Conservation (phyloP, 176 grass and related monocot species). For the Rhynchospora tenuis region DNA sequence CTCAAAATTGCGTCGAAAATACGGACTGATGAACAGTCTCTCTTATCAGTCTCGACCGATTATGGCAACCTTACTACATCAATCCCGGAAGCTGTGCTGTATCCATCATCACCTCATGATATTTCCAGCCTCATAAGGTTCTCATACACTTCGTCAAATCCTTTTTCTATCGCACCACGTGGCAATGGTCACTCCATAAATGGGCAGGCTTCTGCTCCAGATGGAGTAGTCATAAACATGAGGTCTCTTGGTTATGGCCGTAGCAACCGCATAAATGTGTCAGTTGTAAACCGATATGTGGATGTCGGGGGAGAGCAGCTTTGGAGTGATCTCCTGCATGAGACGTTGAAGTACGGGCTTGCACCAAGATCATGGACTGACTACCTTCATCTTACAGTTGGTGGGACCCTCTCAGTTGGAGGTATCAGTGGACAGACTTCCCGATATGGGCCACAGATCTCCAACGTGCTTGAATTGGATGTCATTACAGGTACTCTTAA, state of each 20-base stretch:
- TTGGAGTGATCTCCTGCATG: conserved; percentile 70
- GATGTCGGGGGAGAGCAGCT: conserved; percentile 89
- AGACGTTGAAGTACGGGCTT: conserved; percentile 40
- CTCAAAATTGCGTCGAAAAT: conserved; percentile 31
- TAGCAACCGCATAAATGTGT: conserved; percentile 53
- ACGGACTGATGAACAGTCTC: conserved; percentile 37
- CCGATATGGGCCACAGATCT: conserved; percentile 75
- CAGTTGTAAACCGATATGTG: conserved; percentile 36
- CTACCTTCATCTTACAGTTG: conserved; percentile 81
- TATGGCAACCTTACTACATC: conserved; percentile 56
- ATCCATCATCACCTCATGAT: conserved; percentile 42
- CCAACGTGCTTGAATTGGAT: conserved; percentile 77
- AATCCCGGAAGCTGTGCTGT: conserved; percentile 51
- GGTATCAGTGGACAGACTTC: conserved; percentile 76
- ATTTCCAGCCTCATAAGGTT: conserved; percentile 44
- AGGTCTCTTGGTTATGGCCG: conserved; percentile 25
- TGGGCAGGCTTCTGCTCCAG: conserved; percentile 53
- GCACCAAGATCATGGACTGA: conserved; percentile 78
- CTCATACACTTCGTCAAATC: conserved; percentile 15
- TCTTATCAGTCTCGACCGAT: conserved; percentile 46
- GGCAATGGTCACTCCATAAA: conserved; percentile 73
- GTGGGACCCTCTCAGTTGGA: conserved; percentile 90
- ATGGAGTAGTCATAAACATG: conserved; percentile 72
- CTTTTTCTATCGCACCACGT: conserved; percentile 52
- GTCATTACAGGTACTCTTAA: conserved; percentile 69